phyloP scores from a whole-genome alignment of 768 basidiomycete species.

The Trametes cingulata region DNA sequence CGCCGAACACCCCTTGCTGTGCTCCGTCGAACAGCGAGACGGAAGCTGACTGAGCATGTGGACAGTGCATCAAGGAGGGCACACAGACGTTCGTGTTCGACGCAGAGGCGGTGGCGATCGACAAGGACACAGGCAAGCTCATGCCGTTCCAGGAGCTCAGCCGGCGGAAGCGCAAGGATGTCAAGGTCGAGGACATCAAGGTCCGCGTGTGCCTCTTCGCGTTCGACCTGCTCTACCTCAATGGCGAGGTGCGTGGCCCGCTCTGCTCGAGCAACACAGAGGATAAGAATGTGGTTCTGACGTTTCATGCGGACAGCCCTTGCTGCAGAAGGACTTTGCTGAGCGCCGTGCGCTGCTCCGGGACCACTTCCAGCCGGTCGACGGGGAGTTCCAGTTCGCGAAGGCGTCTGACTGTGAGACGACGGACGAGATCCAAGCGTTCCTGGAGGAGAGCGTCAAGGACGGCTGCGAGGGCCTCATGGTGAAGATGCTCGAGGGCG shows the following conservation, averaged over 20 bases:
- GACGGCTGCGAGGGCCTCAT: conserved; percentile 99
- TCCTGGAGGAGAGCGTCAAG: conserved; percentile 95
- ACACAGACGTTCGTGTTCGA: conserved; percentile 94
- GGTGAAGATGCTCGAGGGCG: conserved; percentile 97
- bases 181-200: conserved; percentile 96
- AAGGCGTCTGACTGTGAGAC: conserved; percentile 87
- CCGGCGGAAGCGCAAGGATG: conserved; percentile 93
- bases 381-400: conserved; percentile 92
- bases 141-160: conserved; percentile 99
- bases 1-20: conserved; percentile 12
- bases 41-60: neutral
- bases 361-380: conserved; percentile 77
- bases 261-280: neutral
- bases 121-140: conserved; percentile 77
- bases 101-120: conserved; percentile 95
- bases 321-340: conserved; percentile 73
- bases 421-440: conserved; percentile 90
- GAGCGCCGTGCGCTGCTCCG: conserved; percentile 78
- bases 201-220: conserved; percentile 95
- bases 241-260: conserved; percentile 80
- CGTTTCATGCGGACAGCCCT: conserved; percentile 50
- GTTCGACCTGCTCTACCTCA: conserved; percentile 94
- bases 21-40: neutral
- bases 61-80: conserved; percentile 79
- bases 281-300: neutral